These are phyloP conservation scores for Aspergillus arachidicola DNA, from an alignment of 2,329 filamentous ascomycete species.

Conservation along the genomic window DNA sequence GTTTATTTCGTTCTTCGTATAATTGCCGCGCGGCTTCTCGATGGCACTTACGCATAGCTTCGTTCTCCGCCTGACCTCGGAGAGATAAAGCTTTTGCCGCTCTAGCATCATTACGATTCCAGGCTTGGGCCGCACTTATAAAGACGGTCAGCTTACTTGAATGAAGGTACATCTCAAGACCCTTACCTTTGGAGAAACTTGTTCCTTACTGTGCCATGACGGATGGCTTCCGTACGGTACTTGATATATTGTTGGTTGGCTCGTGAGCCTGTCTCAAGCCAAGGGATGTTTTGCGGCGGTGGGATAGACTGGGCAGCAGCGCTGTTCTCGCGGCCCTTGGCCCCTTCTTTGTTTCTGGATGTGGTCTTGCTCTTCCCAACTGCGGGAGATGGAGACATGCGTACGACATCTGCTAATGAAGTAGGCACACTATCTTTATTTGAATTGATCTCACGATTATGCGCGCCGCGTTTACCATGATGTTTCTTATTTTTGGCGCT, in stretches of 20 bases:
- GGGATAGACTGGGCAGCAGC: slow-evolving; percentile 80
- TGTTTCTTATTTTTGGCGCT: slow-evolving; percentile 83
- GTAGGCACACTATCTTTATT: slow-evolving; percentile 72
- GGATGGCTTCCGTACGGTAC: slow-evolving; percentile 92
- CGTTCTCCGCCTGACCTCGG: slow-evolving; percentile 93
- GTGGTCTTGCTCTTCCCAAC: slow-evolving; percentile 57
- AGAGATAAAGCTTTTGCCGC: slow-evolving; percentile 94
- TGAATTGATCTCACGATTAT: slow-evolving; percentile 55
- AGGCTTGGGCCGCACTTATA: slow-evolving; percentile 86
- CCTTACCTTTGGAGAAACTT: slow-evolving; percentile 91
- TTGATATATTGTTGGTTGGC: slow-evolving; percentile 95
- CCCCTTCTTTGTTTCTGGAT: slow-evolving; percentile 63
- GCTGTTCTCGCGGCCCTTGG: slow-evolving; percentile 73
- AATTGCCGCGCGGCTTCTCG: slow-evolving; percentile 88
- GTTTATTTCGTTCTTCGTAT: slow-evolving; percentile 90
- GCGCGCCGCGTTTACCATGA: slow-evolving; percentile 85
- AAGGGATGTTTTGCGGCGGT: slow-evolving; percentile 88
- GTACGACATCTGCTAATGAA: slow-evolving; percentile 90
- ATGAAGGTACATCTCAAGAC: neutral
- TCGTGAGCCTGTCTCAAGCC: slow-evolving; percentile 89
- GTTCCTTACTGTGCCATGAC: slow-evolving; percentile 92
- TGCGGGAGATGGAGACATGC: slow-evolving; percentile 86
- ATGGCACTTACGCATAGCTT: slow-evolving; percentile 95
- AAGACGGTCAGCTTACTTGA: slow-evolving; percentile 6
- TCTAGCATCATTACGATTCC: slow-evolving; percentile 96